A percentile compares a stretch with the other conserved stretches of the same genome.
Conservation (phyloP, 306 rosid genomes). For the Inga leiocalycina region DNA sequence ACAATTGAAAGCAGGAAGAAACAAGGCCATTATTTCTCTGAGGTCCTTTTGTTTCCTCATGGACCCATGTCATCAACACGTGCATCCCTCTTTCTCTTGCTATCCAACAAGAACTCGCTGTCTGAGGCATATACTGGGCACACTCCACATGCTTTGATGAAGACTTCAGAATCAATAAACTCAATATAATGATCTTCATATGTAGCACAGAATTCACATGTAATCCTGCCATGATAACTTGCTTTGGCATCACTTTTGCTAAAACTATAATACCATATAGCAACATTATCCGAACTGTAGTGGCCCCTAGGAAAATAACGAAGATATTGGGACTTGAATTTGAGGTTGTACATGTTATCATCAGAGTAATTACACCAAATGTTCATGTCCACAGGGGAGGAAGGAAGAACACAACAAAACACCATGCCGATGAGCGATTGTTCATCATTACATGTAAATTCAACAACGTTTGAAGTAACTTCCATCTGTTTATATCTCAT, state of each 20-base stretch:
- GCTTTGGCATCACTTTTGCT: neutral
- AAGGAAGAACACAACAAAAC: neutral
- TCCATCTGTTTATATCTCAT: neutral
- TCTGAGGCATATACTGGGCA: neutral
- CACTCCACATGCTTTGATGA: conserved; percentile 25
- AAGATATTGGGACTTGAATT: neutral
- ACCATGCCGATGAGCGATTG: conserved; percentile 13
- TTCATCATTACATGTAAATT: neutral
- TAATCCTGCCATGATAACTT: neutral
- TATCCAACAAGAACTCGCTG: neutral
- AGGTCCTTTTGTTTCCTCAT: neutral
- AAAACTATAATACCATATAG: conserved; percentile 14
- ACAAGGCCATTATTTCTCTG: neutral
- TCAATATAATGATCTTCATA: neutral
- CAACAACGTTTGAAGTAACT: neutral
- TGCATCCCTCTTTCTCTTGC: neutral
- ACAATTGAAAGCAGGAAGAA: too few relatives aligned
- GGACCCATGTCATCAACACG: neutral
- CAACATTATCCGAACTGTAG: conserved; percentile 3
- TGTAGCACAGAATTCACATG: conserved; percentile 18
- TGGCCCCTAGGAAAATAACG: neutral
- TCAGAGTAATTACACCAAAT: neutral
- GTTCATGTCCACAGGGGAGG: neutral
- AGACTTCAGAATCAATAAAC: neutral
- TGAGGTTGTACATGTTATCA: neutral